phyloP scores from a whole-genome alignment of 306 rosid species.

The Vicia villosa region DNA sequence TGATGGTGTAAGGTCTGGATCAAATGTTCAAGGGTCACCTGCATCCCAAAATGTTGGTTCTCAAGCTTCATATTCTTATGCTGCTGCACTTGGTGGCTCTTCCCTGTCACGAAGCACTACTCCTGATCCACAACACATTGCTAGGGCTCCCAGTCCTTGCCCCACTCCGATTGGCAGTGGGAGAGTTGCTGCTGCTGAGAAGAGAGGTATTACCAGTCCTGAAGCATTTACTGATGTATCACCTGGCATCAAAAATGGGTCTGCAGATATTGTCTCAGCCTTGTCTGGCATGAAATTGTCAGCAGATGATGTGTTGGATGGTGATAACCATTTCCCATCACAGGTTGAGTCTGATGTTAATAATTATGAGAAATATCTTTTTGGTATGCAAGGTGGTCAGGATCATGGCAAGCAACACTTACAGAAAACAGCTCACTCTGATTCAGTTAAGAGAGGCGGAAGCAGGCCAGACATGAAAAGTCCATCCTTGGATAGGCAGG shows the following conservation, averaged over 20 bases:
- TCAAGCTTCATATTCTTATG: constrained; percentile 72
- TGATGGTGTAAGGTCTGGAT: constrained; percentile 54
- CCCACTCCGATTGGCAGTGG: constrained; percentile 94
- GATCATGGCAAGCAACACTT: constrained; percentile 65
- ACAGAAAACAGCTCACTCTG: constrained; percentile 51
- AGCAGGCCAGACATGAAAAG: constrained; percentile 51
- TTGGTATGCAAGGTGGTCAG: constrained; percentile 80
- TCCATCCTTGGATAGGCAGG: constrained; percentile 56
- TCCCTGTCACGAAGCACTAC: constrained; percentile 90
- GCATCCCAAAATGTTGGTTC: constrained; percentile 58
- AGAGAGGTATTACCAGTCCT: constrained; percentile 66
- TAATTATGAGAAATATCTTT: constrained; percentile 65
- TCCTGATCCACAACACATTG: constrained; percentile 85
- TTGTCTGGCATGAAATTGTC: constrained; percentile 80
- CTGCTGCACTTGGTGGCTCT: constrained; percentile 89
- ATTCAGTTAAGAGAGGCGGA: constrained; percentile 52
- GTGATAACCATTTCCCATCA: constrained; percentile 64
- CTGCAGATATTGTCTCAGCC: constrained; percentile 74
- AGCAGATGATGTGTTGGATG: constrained; percentile 55
- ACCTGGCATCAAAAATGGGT: constrained; percentile 56
- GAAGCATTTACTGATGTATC: constrained; percentile 62
- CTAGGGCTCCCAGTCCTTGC: constrained; percentile 97
- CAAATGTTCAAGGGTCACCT: constrained; percentile 65
- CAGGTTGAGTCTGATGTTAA: constrained; percentile 67
- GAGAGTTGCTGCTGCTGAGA: constrained; percentile 60